These are phyloP conservation scores for Paecilomyces sp. DNA, from an alignment of 2,329 filamentous ascomycete genomes.

Conservation along the genomic window DNA sequence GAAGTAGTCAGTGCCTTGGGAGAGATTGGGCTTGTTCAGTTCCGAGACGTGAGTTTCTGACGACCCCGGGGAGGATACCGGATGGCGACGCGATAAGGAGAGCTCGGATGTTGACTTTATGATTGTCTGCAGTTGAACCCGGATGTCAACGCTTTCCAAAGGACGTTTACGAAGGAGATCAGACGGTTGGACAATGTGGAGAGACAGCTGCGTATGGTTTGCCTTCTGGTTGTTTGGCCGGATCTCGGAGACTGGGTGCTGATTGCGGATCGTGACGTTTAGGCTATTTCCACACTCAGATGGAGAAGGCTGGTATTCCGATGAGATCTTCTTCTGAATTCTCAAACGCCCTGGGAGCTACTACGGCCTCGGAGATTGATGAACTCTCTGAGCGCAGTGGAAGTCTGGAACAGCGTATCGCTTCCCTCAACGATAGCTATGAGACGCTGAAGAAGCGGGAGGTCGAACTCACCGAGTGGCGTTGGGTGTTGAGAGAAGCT, in stretches of 20 bases:
- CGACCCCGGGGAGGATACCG: background rate
- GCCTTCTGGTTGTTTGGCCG: background rate
- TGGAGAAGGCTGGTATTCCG: conserved; percentile 83
- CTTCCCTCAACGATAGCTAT: conserved; percentile 93
- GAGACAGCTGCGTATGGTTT: conserved; percentile 77
- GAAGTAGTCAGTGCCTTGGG: conserved; percentile 95
- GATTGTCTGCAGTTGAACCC: conserved; percentile 66
- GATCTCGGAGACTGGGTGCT: conserved; percentile 5
- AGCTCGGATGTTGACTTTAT: background rate
- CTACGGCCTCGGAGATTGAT: conserved; percentile 91
- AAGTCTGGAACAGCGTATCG: conserved; percentile 83
- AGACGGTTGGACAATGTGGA: conserved; percentile 96
- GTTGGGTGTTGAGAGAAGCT: conserved; percentile 93
- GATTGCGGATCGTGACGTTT: conserved; percentile 2
- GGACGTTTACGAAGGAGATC: conserved; percentile 96
- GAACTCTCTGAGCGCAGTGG: conserved; percentile 89
- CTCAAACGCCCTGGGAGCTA: conserved; percentile 74
- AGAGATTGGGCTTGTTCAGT: conserved; percentile 93
- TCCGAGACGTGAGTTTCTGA: conserved; percentile 72
- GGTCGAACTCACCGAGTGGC: conserved; percentile 95
- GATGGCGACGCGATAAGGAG: background rate
- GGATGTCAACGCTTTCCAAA: conserved; percentile 87
- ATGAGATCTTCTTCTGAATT: conserved; percentile 91
- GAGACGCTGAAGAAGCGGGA: conserved; percentile 97
- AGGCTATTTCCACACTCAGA: conserved; percentile 93